Base-by-base conservation (phyloP, 75 land plant genomes). In the Picea glauca region DNA sequence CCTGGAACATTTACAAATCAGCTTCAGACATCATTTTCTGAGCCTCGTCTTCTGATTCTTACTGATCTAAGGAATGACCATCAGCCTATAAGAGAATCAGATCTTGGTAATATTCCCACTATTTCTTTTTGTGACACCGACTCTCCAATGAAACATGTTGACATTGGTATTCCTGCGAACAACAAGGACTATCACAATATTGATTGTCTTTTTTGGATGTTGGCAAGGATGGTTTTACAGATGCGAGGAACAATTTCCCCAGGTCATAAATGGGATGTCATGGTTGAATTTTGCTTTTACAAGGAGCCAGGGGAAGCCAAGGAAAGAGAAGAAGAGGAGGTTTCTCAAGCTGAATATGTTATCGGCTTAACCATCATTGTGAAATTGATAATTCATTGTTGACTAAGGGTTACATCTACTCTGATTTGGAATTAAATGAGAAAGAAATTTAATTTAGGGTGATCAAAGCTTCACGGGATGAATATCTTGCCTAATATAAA, bases 81-180 rank as follows among this genome's bases (percentile, higher is more conserved):
- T 60, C 94, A 93, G 91, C 90, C 91, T 6, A 88, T 94, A 60
- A 92, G 84, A 80, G 95, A 94, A 81, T 82, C 88, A 62, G 87
- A 90, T 0, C 85, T 94, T 30, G 91, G 95, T 35, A 92, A 92
- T 79, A 92, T 94, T 21, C 95, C 95, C 4, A 89, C 87, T 15
- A 92, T 92, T 84, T 93, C 98, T 56, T 94, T 94, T 78, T 94
- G 91, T 79, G 95, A 94, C 70, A 94, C 91, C 18, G 91, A 94
- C 62, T 94, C 95, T 5, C 95, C 98, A 3, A 90, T 94, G 95
- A 72, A 83, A 1, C 86, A 92, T 79, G 95, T 93, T 58, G 95
- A 91, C 33, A 93, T 91, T 85, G 91, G 92, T 15, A 93, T 93
- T 32, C 93, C 93, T 58, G 91, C 91, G 14, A 91, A 93, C 57